These are phyloP conservation scores for Eutrema salsugineum DNA, from an alignment of 441 rosid genomes.

Conservation along the genomic window DNA sequence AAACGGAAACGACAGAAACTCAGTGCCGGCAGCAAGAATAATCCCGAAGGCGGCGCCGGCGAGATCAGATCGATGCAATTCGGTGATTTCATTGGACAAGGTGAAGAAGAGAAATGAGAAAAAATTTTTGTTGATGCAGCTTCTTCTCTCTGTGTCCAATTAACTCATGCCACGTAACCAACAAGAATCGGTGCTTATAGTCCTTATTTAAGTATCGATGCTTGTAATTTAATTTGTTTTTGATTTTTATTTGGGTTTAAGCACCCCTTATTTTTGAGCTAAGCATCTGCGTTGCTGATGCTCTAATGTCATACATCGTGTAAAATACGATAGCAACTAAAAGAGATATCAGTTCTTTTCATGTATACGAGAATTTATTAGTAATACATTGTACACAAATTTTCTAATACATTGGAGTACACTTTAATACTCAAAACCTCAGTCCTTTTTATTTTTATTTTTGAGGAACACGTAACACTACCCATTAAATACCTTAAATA, in stretches of 20 bases:
- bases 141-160: too few relatives aligned
- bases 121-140: too few relatives aligned
- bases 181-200: too few relatives aligned
- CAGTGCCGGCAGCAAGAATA: slow-evolving; percentile 10
- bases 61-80: slow-evolving; percentile 29
- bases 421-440: not conserved
- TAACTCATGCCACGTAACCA: too few relatives aligned
- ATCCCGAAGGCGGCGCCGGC: slow-evolving; percentile 8
- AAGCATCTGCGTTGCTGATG: too few relatives aligned
- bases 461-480: slow-evolving; percentile 20
- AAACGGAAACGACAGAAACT: slow-evolving; percentile 32
- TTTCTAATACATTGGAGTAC: not conserved
- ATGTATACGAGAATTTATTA: not conserved
- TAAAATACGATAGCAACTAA: not conserved
- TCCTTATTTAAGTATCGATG: too few relatives aligned
- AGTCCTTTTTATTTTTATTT: not conserved
- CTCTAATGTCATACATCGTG: not conserved
- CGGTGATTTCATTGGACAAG: too few relatives aligned
- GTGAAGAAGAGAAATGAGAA: too few relatives aligned
- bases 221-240: too few relatives aligned
- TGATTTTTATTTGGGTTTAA: too few relatives aligned
- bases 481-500: slow-evolving; percentile 32
- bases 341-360: not conserved
- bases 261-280: too few relatives aligned
- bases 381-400: not conserved